Evolutionary conservation across 2,329 filamentous ascomycete species (phyloP).

Genomic region (Emydomyces testavorans): DNA sequence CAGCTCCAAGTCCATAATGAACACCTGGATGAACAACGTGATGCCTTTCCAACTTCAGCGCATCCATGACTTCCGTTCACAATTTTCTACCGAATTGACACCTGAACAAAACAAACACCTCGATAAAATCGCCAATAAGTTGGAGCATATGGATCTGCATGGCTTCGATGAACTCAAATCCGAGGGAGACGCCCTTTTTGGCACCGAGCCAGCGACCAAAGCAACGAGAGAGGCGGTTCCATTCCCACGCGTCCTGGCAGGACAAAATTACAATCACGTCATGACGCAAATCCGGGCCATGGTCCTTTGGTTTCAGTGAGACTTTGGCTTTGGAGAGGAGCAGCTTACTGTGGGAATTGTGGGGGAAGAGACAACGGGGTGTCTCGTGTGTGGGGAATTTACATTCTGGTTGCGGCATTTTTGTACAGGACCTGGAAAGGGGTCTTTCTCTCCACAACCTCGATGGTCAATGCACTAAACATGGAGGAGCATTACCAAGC

Average conservation of each 20-base stretch:
- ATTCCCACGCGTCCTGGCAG: background rate
- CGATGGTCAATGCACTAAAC: too few relatives aligned
- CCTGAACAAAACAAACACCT: conserved; percentile 6
- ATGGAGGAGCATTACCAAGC: too few relatives aligned
- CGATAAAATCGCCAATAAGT: conserved; percentile 1
- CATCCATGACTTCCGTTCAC: background rate
- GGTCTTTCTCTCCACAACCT: too few relatives aligned
- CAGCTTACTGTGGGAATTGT: too few relatives aligned
- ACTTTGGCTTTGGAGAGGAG: too few relatives aligned
- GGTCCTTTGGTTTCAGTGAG: too few relatives aligned
- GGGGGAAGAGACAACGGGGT: too few relatives aligned
- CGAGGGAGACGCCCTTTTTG: background rate
- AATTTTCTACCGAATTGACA: background rate
- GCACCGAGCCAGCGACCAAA: background rate
- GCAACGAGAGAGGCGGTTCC: background rate
- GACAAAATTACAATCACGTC: too few relatives aligned
- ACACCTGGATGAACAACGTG: background rate
- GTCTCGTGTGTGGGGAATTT: too few relatives aligned
- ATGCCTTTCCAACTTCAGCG: conserved; percentile 3
- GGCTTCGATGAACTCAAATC: background rate
- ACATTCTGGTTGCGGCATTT: too few relatives aligned
- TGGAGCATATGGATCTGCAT: background rate
- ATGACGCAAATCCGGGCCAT: too few relatives aligned
- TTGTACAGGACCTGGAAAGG: too few relatives aligned
- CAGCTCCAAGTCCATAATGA: background rate